Percentiles rank a stretch among this genome's conserved stretches.
Evolutionary conservation across 768 basidiomycete species (phyloP).

Genomic region (Lactarius hengduanensis): DNA sequence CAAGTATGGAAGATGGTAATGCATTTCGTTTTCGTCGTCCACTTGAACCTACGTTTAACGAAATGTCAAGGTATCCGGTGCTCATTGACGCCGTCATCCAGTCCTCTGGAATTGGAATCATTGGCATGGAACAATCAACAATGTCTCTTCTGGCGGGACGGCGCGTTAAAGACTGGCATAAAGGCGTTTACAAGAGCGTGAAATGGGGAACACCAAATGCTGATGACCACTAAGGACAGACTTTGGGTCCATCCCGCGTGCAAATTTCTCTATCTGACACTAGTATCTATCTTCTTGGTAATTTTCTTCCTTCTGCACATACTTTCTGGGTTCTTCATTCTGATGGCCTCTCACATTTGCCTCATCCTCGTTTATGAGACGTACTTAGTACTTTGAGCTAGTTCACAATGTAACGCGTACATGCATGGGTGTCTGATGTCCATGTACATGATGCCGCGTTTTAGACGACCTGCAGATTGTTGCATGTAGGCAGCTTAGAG

Average conservation of each 20-base stretch:
- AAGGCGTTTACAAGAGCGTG: slow-evolving; percentile 50
- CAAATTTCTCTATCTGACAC: neutral
- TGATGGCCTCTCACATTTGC: neutral
- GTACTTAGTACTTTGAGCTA: neutral
- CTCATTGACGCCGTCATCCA: slow-evolving; percentile 73
- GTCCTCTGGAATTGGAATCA: slow-evolving; percentile 62
- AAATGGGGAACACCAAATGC: slow-evolving; percentile 59
- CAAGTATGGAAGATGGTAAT: slow-evolving; percentile 39
- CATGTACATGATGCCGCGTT: neutral
- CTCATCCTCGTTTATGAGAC: neutral
- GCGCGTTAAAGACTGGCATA: slow-evolving; percentile 66
- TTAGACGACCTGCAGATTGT: neutral
- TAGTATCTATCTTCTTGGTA: neutral
- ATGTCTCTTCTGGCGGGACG: slow-evolving; percentile 66
- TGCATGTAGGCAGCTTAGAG: neutral
- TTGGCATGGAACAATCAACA: slow-evolving; percentile 70
- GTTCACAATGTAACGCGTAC: neutral
- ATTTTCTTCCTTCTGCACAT: neutral
- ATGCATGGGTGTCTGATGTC: neutral
- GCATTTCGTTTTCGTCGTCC: neutral
- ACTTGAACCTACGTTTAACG: neutral
- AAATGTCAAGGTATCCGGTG: slow-evolving; percentile 60
- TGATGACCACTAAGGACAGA: slow-evolving; percentile 49
- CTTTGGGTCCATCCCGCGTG: neutral
- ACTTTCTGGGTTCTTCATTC: neutral